Percentiles rank a stretch among this genome's conserved stretches.
Evolutionary conservation across 305 asterid species (phyloP).

Genomic region (Solanum hybrid): DNA sequence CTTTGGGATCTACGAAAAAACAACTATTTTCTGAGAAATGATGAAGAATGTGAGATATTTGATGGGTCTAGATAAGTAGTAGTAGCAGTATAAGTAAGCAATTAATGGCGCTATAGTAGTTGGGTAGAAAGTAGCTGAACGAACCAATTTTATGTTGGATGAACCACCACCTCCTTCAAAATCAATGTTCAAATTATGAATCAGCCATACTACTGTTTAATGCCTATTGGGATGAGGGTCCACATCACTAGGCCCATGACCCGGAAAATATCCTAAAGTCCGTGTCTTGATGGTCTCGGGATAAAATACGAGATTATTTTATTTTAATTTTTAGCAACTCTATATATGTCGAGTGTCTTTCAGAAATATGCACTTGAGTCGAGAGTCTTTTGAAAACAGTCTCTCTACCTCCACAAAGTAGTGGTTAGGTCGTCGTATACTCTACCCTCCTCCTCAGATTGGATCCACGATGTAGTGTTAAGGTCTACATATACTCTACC

Average conservation of each 20-base stretch:
- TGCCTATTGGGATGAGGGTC: background rate
- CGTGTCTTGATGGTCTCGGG: accelerated
- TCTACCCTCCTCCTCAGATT: background rate
- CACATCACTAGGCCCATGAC: background rate
- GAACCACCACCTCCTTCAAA: background rate
- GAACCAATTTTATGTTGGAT: background rate
- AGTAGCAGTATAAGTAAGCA: background rate
- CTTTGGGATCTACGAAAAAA: background rate
- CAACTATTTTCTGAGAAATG: background rate
- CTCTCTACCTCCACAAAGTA: background rate
- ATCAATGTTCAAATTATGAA: background rate
- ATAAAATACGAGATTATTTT: background rate
- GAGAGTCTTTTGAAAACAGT: accelerated
- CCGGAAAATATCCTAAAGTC: background rate
- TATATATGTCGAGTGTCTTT: too few species aligned
- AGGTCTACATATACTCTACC: background rate
- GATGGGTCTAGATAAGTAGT: background rate
- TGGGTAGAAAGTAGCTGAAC: background rate
- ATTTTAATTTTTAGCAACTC: background rate
- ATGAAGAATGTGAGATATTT: background rate
- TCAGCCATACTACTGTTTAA: background rate
- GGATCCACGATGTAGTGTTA: background rate
- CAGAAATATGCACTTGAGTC: too few species aligned
- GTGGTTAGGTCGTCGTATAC: background rate
- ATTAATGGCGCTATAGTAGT: background rate